Percentiles rank a stretch among this genome's conserved stretches.
Evolutionary conservation across 495 filamentous ascomycete species (phyloP).

Genomic region (Penicillium flavigenum): DNA sequence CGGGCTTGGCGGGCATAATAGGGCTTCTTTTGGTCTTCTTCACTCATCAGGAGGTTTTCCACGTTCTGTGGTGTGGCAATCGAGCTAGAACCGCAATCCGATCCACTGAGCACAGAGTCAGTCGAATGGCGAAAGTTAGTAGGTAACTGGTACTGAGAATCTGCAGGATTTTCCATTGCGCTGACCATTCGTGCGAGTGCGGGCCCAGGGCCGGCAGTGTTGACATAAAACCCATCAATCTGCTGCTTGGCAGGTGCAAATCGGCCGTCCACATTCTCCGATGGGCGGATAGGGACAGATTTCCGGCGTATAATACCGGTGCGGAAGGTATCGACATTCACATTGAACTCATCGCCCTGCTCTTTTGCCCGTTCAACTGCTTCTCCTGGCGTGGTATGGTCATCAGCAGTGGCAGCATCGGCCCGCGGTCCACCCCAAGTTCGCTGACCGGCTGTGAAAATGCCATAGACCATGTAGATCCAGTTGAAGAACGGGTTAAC

Average conservation of each 20-base stretch:
- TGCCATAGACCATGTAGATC: conserved; percentile 89
- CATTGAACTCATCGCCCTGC: conserved; percentile 85
- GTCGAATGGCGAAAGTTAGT: conserved; percentile 57
- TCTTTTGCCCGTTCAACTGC: conserved; percentile 78
- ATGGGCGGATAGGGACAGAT: conserved; percentile 67
- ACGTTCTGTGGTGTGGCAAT: conserved; percentile 73
- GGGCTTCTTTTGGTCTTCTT: conserved; percentile 71
- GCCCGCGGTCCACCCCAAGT: conserved; percentile 97
- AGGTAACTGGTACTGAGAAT: conserved; percentile 53
- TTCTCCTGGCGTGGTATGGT: conserved; percentile 74
- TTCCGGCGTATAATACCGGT: conserved; percentile 53
- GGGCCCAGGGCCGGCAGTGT: conserved; percentile 36
- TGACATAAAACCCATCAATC: conserved; percentile 54
- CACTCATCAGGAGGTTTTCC: conserved; percentile 74
- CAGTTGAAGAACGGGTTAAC: conserved; percentile 98
- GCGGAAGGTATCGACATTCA: conserved; percentile 87
- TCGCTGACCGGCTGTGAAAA: conserved; percentile 89
- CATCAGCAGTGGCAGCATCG: conserved; percentile 83
- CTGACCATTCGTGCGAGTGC: conserved; percentile 37
- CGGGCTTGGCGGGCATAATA: conserved; percentile 65
- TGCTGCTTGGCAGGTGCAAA: conserved; percentile 41
- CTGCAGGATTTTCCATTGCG: conserved; percentile 39
- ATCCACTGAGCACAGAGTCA: conserved; percentile 61
- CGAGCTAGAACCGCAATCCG: conserved; percentile 60
- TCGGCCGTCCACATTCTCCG: conserved; percentile 67